Percentiles rank a stretch among this genome's conserved stretches.
Evolutionary conservation across 2,329 filamentous ascomycete species (phyloP).

Genomic region (Talaromyces sp.): DNA sequence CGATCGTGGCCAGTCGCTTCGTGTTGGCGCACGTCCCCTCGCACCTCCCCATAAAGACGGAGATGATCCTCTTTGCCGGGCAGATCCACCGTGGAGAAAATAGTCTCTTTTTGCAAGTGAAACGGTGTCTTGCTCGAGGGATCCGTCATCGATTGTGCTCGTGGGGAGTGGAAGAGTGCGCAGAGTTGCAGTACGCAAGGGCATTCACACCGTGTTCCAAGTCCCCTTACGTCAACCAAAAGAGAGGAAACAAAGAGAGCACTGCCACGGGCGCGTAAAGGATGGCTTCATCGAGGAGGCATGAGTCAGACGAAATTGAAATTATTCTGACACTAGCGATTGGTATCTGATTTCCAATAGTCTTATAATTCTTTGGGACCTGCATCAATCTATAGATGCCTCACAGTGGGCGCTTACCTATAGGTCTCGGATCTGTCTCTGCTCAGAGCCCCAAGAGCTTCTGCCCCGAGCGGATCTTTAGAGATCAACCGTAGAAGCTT

Average conservation of each 20-base stretch:
- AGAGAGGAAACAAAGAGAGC: not conserved
- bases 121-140: slow-evolving; percentile 9
- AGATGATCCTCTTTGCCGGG: not conserved
- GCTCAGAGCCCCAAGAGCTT: too few relatives aligned
- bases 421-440: too few relatives aligned
- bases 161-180: slow-evolving; percentile 8
- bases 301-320: not conserved
- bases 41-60: not conserved
- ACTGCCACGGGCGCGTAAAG: not conserved
- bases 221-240: not conserved
- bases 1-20: slow-evolving; percentile 9
- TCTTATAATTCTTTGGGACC: not conserved
- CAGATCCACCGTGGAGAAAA: slow-evolving; percentile 1
- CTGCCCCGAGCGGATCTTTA: too few relatives aligned
- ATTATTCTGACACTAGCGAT: not conserved
- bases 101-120: slow-evolving; percentile 2
- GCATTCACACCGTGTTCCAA: not conserved
- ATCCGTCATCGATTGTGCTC: slow-evolving; percentile 5
- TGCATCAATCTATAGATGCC: too few relatives aligned
- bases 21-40: slow-evolving; percentile 2
- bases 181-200: slow-evolving; percentile 4
- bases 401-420: too few relatives aligned
- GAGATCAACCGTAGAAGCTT: too few relatives aligned
- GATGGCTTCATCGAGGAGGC: not conserved
- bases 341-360: not conserved